Evolutionary conservation across 2,329 filamentous ascomycete species (phyloP), one percentile per base, ranked within the genome.

Genomic region (Parafenestella ontariensis): DNA sequence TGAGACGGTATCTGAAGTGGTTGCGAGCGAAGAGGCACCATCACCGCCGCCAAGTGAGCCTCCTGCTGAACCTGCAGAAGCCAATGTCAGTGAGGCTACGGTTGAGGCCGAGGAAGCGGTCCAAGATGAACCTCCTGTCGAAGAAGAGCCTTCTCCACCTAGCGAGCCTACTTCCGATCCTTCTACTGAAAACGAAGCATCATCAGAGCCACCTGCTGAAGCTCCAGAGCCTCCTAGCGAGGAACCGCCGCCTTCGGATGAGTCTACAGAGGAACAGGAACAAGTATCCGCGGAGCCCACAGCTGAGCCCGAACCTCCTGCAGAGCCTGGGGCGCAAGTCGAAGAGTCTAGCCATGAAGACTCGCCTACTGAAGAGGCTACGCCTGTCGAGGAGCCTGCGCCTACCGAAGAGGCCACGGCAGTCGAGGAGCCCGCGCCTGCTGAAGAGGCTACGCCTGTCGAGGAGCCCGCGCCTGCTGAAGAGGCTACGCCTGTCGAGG

Each of bases 1-100:
- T 3, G 54, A 56, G 18, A 20, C 47, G 1, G 41, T 52, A 23
- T 31, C 49, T 3, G 54, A 52, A 21, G 53, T 37, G 11, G 34
- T 47, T 17, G 43, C 29, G 11, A 44, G 33, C 41, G 46, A 53
- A 17, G 40, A 42, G 1, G 34, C 28, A 17, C 41, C 10, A 15
- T 23, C 43, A 15, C 54, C 46, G 15, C 59, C 49, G 5, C 24
- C 41, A 34, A 57, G 23, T 36, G 48, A 57, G 28, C 10, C 46
- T 46, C 23, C 50, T 23, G 34, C 24, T n/a, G 51, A 36, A 20
- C 11, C 20, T 17, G 34, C 46, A 8, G 46, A 48, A 15, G 42
- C 33, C 8, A 20, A 41, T 33, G 39, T 44, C n/a, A 33, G 43
- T 31, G 42, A 48, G 23, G 34, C 28, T 2, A 13, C 7, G 6